These are phyloP conservation scores for Hanseniaspora hatyaiensis DNA, from an alignment of 805 yeast genomes.

Conservation along the genomic window DNA sequence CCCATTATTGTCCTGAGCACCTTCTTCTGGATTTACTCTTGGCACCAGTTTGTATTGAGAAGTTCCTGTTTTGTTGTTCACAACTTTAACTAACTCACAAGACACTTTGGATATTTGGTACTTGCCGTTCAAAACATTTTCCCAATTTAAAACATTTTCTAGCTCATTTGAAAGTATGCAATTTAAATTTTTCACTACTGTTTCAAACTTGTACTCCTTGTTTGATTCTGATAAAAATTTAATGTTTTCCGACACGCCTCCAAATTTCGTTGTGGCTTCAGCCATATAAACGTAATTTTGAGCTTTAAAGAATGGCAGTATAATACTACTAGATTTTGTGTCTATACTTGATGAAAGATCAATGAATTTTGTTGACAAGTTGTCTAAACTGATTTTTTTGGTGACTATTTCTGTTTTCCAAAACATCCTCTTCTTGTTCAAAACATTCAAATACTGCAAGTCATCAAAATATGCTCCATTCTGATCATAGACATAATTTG, in stretches of 20 bases:
- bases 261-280: not conserved
- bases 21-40: slow-evolving; percentile 26
- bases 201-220: slow-evolving; percentile 38
- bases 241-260: slow-evolving; percentile 19
- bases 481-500: slow-evolving; percentile 28
- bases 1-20: not conserved
- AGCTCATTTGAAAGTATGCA: slow-evolving; percentile 58
- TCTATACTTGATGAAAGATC: slow-evolving; percentile 82
- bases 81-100: slow-evolving; percentile 35
- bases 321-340: slow-evolving; percentile 63
- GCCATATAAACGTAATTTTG: slow-evolving; percentile 44
- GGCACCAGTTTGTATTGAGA: slow-evolving; percentile 21
- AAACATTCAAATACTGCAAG: slow-evolving; percentile 39
- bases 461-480: slow-evolving; percentile 40
- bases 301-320: slow-evolving; percentile 70
- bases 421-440: slow-evolving; percentile 36
- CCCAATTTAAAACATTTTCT: slow-evolving; percentile 63
- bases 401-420: slow-evolving; percentile 30
- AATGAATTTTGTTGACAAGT: slow-evolving; percentile 33
- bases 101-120: slow-evolving; percentile 70
- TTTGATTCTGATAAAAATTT: slow-evolving; percentile 26
- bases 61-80: slow-evolving; percentile 15
- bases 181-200: slow-evolving; percentile 46
- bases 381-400: not conserved
- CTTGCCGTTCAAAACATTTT: slow-evolving; percentile 58